Conservation (phyloP, 495 filamentous ascomycete genomes). For the Thermochaetoides thermophila region DNA sequence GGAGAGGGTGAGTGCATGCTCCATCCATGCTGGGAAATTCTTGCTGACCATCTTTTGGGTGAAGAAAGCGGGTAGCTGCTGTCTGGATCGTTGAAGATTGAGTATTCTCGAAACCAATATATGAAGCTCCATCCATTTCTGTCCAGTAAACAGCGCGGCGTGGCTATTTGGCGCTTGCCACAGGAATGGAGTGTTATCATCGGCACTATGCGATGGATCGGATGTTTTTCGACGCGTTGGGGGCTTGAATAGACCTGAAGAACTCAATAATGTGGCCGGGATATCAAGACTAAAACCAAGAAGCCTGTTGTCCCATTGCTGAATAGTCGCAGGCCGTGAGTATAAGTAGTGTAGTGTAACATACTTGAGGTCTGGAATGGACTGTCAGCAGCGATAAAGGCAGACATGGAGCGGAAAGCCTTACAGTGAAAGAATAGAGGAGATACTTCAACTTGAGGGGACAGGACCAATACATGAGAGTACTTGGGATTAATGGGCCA, state of each 20-base stretch:
- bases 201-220: conserved; percentile 6
- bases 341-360: conserved; percentile 57
- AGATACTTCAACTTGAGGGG: conserved; percentile 59
- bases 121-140: conserved; percentile 72
- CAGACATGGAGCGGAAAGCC: conserved; percentile 1
- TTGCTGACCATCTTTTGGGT: conserved; percentile 38
- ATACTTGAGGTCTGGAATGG: conserved; percentile 45
- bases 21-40: conserved; percentile 60
- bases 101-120: conserved; percentile 49
- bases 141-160: conserved; percentile 64
- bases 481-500: conserved; percentile 48
- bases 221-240: conserved; percentile 25
- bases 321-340: conserved; percentile 33
- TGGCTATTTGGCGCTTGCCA: conserved; percentile 74
- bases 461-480: conserved; percentile 64
- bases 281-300: conserved; percentile 66
- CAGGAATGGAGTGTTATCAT: conserved; percentile 43
- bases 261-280: conserved; percentile 45
- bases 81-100: conserved; percentile 18
- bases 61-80: conserved; percentile 17
- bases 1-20: conserved; percentile 58
- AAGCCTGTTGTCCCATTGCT: conserved; percentile 34
- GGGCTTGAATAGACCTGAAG: conserved; percentile 33
- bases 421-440: conserved; percentile 65
- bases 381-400: not conserved